phyloP scores from a whole-genome alignment of 257 asterid genomes.

The Anisodus tanguticus region DNA sequence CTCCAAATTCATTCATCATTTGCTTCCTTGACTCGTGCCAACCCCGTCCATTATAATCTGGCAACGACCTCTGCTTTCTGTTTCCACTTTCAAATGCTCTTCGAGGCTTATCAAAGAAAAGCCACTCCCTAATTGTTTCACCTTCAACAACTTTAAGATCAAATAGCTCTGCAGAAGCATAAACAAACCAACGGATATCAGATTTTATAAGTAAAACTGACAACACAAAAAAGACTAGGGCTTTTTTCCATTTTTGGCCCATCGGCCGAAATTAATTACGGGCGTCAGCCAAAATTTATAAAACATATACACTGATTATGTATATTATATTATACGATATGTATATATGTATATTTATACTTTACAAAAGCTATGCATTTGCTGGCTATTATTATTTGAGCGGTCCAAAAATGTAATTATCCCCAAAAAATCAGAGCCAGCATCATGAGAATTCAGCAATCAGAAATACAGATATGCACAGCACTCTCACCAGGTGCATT shows the following conservation, averaged over 20 bases:
- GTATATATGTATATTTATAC: too few species aligned
- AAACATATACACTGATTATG: too few species aligned
- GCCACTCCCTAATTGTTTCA: conserved; percentile 94
- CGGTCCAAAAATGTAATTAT: too few species aligned
- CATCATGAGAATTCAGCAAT: background rate
- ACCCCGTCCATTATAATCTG: conserved; percentile 97
- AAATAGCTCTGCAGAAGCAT: conserved; percentile 71
- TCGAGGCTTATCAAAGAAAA: conserved; percentile 97
- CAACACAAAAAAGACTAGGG: background rate
- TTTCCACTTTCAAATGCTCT: conserved; percentile 99
- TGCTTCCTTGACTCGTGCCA: conserved; percentile 99
- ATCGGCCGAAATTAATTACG: too few species aligned
- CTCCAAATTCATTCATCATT: conserved; percentile 80
- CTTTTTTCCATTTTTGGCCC: too few species aligned
- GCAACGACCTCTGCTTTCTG: conserved; percentile 93
- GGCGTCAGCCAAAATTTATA: too few species aligned
- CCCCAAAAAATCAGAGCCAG: too few species aligned
- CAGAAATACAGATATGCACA: background rate
- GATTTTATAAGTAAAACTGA: background rate
- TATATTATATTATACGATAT: too few species aligned
- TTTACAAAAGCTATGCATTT: too few species aligned
- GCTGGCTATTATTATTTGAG: too few species aligned
- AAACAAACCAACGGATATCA: conserved; percentile 17
- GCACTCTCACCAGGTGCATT: conserved; percentile 78
- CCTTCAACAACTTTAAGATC: conserved; percentile 76